Evolutionary conservation across 2,329 filamentous ascomycete genomes (phyloP).

Genomic region (Annulohypoxylon truncatum): DNA sequence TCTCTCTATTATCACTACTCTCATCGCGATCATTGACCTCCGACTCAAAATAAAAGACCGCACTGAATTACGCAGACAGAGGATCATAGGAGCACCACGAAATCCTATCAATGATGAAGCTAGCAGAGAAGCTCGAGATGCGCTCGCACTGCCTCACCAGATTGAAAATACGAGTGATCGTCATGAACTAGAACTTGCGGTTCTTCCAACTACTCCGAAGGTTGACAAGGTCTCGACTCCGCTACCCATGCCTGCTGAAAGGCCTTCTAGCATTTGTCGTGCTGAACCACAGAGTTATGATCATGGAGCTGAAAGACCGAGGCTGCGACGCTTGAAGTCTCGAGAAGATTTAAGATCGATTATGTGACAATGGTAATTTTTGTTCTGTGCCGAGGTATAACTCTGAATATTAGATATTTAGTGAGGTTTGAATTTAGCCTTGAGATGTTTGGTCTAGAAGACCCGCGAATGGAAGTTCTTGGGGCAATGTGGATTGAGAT

Average conservation of each 20-base stretch:
- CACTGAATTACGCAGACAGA: background rate
- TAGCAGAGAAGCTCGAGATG: constrained; percentile 1
- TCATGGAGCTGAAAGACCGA: background rate
- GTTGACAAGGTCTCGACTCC: background rate
- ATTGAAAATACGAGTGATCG: background rate
- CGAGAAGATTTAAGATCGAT: background rate
- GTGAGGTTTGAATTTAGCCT: too few relatives aligned
- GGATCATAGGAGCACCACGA: background rate
- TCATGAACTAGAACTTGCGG: background rate
- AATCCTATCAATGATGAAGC: constrained; percentile 2
- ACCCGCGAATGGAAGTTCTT: too few relatives aligned
- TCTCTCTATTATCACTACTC: background rate
- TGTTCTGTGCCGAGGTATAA: too few relatives aligned
- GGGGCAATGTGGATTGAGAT: too few relatives aligned
- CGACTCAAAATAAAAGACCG: background rate
- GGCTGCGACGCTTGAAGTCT: background rate
- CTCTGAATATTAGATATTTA: too few relatives aligned
- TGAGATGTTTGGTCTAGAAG: too few relatives aligned
- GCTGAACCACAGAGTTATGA: background rate
- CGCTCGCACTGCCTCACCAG: background rate
- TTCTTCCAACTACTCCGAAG: background rate
- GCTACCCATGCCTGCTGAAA: background rate
- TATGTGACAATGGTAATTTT: too few relatives aligned
- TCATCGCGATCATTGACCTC: background rate
- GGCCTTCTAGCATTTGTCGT: background rate